Percentiles rank a stretch among this genome's conserved stretches.
These are phyloP conservation scores for Sphagnum magellanicum DNA, from an alignment of 228 moss, liverwort and hornwort genomes.

Conservation along the genomic window DNA sequence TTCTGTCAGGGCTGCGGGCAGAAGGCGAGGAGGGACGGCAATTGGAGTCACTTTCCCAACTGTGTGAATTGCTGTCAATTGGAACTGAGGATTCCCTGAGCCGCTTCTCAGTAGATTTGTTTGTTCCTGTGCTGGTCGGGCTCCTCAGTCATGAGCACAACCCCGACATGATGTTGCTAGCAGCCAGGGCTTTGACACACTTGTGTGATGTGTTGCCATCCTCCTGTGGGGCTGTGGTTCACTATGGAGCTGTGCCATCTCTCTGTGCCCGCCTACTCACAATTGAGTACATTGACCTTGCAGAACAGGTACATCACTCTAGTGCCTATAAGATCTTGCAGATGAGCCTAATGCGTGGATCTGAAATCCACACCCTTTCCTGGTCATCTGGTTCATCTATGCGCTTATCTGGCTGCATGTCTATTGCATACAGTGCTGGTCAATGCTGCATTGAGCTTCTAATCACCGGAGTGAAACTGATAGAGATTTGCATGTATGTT, in stretches of 20 bases:
- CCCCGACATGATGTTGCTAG: slow-evolving; percentile 97
- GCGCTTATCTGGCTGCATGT: too few relatives aligned
- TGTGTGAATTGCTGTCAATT: slow-evolving; percentile 96
- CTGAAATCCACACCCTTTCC: too few relatives aligned
- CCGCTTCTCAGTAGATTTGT: slow-evolving; percentile 99
- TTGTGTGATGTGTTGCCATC: slow-evolving; percentile 98
- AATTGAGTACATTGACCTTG: slow-evolving; percentile 98
- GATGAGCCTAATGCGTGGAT: too few relatives aligned
- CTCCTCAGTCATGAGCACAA: slow-evolving; percentile 96
- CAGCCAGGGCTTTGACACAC: slow-evolving; percentile 98
- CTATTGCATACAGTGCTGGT: too few relatives aligned
- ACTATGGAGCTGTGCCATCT: slow-evolving; percentile 95
- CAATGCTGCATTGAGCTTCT: too few relatives aligned
- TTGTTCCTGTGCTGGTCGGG: slow-evolving; percentile 95
- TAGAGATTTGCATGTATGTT: too few relatives aligned
- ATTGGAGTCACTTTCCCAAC: slow-evolving; percentile 93
- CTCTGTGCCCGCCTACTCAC: slow-evolving; percentile 94
- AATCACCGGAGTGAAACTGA: too few relatives aligned
- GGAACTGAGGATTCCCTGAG: slow-evolving; percentile 98
- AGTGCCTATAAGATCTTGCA: too few relatives aligned
- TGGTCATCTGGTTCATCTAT: too few relatives aligned
- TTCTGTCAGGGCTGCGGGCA: slow-evolving; percentile 91
- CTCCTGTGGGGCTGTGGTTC: slow-evolving; percentile 98
- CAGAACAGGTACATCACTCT: slow-evolving; percentile 69
- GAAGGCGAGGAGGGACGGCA: slow-evolving; percentile 96